These are phyloP conservation scores for Candida coleopterorum DNA, from an alignment of 805 yeast genomes.

Conservation along the genomic window DNA sequence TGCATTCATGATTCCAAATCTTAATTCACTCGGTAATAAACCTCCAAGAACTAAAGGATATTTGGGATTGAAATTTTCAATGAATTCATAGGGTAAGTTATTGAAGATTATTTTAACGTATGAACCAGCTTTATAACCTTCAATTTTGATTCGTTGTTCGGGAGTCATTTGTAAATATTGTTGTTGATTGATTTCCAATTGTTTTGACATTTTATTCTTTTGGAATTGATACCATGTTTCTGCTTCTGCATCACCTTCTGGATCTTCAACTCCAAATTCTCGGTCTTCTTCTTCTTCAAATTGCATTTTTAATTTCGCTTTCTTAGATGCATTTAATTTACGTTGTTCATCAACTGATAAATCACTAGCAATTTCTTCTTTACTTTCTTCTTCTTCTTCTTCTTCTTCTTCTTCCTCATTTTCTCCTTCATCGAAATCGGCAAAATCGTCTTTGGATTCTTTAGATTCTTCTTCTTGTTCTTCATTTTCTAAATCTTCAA, in stretches of 20 bases:
- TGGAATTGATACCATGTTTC: constrained; percentile 98
- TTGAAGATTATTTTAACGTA: constrained; percentile 88
- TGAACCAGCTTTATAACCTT: constrained; percentile 91
- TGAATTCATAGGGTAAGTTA: constrained; percentile 80
- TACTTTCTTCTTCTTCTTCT: constrained; percentile 38
- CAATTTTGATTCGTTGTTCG: constrained; percentile 73
- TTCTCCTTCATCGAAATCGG: constrained; percentile 51
- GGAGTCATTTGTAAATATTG: constrained; percentile 70
- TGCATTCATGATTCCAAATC: constrained; percentile 89
- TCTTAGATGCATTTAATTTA: constrained; percentile 78
- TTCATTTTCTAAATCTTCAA: constrained; percentile 46
- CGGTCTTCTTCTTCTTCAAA: constrained; percentile 76
- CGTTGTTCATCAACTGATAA: constrained; percentile 70
- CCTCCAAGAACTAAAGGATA: constrained; percentile 92
- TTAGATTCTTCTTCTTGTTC: constrained; percentile 26
- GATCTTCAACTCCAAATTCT: constrained; percentile 70
- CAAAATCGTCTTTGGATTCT: constrained; percentile 40
- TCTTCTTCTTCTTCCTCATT: constrained; percentile 43
- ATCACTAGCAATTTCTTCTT: constrained; percentile 25
- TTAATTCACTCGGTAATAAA: constrained; percentile 79
- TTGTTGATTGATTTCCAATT: constrained; percentile 85
- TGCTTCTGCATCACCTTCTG: constrained; percentile 65
- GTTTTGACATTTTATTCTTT: constrained; percentile 95
- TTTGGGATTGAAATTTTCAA: constrained; percentile 78
- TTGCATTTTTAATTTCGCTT: constrained; percentile 82